Conservation (phyloP, 257 asterid species). For the Solanum bulbocastanum region DNA sequence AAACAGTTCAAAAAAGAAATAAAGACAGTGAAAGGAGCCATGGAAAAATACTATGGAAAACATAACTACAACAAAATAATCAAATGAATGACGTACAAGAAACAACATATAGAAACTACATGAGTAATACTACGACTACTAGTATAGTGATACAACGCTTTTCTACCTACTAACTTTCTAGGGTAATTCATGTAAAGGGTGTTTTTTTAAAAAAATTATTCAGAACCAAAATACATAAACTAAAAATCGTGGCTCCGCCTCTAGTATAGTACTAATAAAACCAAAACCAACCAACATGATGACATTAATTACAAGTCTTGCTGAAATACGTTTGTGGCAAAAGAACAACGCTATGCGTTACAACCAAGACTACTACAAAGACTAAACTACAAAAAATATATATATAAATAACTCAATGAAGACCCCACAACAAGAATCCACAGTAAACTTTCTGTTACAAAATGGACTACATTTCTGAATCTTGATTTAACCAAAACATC, state of each 20-base stretch:
- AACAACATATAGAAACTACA: not conserved
- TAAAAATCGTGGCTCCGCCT: not conserved
- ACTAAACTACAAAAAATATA: not conserved
- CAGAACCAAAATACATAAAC: not conserved
- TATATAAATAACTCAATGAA: not conserved
- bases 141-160: not conserved
- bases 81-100: not conserved
- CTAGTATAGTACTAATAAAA: not conserved
- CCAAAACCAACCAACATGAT: not conserved
- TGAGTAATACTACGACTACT: not conserved
- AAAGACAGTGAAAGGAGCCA: not conserved
- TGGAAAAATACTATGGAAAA: not conserved
- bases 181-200: not conserved
- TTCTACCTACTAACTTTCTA: not conserved
- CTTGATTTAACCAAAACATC: not conserved
- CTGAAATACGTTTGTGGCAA: not conserved
- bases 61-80: not conserved
- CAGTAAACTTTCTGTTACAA: not conserved
- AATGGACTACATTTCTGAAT: not conserved
- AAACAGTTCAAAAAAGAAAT: not conserved
- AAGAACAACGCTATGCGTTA: not conserved
- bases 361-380: not conserved
- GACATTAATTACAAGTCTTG: not conserved
- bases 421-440: not conserved
- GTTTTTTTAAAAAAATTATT: not conserved